phyloP scores from a whole-genome alignment of 208 protist genomes.

The Crithidia mellificae region DNA sequence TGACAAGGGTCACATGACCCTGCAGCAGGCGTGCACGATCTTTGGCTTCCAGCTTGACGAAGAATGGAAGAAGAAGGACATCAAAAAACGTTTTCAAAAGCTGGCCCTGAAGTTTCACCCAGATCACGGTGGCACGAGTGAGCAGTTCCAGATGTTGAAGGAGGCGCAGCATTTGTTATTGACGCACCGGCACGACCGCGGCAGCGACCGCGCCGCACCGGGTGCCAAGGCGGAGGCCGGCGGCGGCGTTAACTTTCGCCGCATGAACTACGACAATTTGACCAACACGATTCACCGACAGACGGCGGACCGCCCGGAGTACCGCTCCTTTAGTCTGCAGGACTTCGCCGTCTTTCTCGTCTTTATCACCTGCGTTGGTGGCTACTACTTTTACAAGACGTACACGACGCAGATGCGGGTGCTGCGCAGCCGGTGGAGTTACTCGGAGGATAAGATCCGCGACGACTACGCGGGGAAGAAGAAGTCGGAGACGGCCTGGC shows the following conservation, averaged over 20 bases:
- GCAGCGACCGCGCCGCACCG: constrained; percentile 10
- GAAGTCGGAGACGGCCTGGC: constrained; percentile 50
- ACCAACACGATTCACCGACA: constrained; percentile 84
- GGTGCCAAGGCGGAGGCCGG: constrained; percentile 18
- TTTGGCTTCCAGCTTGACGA: constrained; percentile 88
- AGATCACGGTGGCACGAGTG: constrained; percentile 77
- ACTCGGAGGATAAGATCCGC: constrained; percentile 64
- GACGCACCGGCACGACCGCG: constrained; percentile 73
- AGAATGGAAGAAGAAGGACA: constrained; percentile 64
- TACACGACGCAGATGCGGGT: constrained; percentile 69
- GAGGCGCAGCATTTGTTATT: constrained; percentile 85
- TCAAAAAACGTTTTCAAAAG: constrained; percentile 82
- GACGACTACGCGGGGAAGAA: constrained; percentile 36
- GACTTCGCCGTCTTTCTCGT: constrained; percentile 76
- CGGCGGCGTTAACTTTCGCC: constrained; percentile 66
- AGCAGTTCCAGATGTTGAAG: constrained; percentile 82
- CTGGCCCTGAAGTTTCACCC: constrained; percentile 80
- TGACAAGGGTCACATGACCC: constrained; percentile 85
- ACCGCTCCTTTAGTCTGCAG: constrained; percentile 66
- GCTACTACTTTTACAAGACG: constrained; percentile 73
- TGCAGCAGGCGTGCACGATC: constrained; percentile 85
- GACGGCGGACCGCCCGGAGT: constrained; percentile 65
- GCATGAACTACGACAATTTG: constrained; percentile 81
- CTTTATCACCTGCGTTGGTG: constrained; percentile 39
- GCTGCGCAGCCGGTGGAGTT: constrained; percentile 73